phyloP scores from a whole-genome alignment of 208 protist genomes.

The Jaenimonas drosophilae region DNA sequence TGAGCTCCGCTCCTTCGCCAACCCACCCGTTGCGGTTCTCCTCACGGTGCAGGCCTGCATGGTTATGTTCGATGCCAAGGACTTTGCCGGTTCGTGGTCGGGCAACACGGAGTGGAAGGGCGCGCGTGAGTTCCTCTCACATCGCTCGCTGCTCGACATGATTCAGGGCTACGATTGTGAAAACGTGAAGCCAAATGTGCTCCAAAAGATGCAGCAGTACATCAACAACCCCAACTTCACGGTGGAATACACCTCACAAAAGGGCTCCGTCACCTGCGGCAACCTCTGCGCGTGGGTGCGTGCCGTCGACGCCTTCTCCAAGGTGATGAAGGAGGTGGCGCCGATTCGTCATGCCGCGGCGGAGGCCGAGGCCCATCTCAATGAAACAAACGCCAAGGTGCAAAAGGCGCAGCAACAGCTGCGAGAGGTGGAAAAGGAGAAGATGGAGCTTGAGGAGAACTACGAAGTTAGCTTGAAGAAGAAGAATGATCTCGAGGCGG shows the following conservation, averaged over 20 bases:
- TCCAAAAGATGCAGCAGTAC: slow-evolving; percentile 92
- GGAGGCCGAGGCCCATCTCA: slow-evolving; percentile 84
- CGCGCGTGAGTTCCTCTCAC: slow-evolving; percentile 85
- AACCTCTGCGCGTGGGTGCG: slow-evolving; percentile 94
- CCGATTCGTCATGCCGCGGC: slow-evolving; percentile 90
- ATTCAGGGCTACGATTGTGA: slow-evolving; percentile 94
- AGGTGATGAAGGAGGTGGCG: slow-evolving; percentile 93
- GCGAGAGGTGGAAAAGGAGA: slow-evolving; percentile 86
- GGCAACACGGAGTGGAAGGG: slow-evolving; percentile 87
- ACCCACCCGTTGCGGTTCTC: slow-evolving; percentile 92
- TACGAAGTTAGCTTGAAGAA: slow-evolving; percentile 82
- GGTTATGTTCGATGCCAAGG: slow-evolving; percentile 92
- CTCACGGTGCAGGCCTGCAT: slow-evolving; percentile 95
- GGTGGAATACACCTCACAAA: slow-evolving; percentile 85
- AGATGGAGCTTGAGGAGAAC: slow-evolving; percentile 80
- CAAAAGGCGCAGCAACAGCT: slow-evolving; percentile 83
- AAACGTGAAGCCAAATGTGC: slow-evolving; percentile 83
- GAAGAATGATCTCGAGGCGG: slow-evolving; percentile 86
- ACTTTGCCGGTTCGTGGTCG: slow-evolving; percentile 81
- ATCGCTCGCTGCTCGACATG: slow-evolving; percentile 90
- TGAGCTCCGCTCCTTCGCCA: slow-evolving; percentile 92
- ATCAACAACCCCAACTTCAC: slow-evolving; percentile 93
- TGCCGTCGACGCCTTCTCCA: slow-evolving; percentile 93
- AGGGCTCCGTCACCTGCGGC: slow-evolving; percentile 92
- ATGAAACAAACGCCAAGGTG: slow-evolving; percentile 84